A percentile compares a stretch with the other conserved stretches of the same genome.
Evolutionary conservation across 805 yeast species (phyloP).

Genomic region (Sugiyamaella boreocaroliniensis): DNA sequence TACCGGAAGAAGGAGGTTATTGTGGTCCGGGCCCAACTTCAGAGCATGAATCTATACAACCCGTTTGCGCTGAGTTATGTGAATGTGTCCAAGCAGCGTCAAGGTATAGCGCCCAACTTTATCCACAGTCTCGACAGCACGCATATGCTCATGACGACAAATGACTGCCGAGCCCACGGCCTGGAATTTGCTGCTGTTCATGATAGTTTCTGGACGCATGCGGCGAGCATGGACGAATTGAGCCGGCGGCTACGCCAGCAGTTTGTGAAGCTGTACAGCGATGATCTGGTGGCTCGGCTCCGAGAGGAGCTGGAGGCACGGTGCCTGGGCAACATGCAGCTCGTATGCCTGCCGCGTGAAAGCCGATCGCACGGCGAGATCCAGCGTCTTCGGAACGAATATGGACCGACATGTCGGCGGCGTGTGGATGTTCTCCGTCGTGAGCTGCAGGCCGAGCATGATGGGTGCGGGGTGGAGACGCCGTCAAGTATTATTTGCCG

Average conservation of each 20-base stretch:
- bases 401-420: not conserved
- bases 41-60: slow-evolving; percentile 75
- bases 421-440: slow-evolving; percentile 2
- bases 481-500: not conserved
- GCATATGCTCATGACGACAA: slow-evolving; percentile 87
- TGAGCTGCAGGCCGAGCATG: slow-evolving; percentile 8
- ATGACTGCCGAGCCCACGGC: slow-evolving; percentile 50
- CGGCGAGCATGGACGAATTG: slow-evolving; percentile 68
- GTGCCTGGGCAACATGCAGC: slow-evolving; percentile 61
- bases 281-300: slow-evolving; percentile 59
- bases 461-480: not conserved
- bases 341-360: slow-evolving; percentile 46
- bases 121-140: slow-evolving; percentile 94
- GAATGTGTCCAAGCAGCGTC: slow-evolving; percentile 77
- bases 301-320: slow-evolving; percentile 73
- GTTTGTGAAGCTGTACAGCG: slow-evolving; percentile 69
- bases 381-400: not conserved
- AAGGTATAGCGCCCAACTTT: slow-evolving; percentile 92
- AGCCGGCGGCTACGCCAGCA: slow-evolving; percentile 63
- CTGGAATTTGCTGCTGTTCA: slow-evolving; percentile 89
- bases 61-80: slow-evolving; percentile 79
- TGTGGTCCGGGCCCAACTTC: slow-evolving; percentile 69
- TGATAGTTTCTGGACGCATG: slow-evolving; percentile 98
- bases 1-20: slow-evolving; percentile 61
- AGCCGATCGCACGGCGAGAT: slow-evolving; percentile 1